These are phyloP conservation scores for Acanthamoeba lugdunensis DNA, from an alignment of 208 protist species.

Conservation along the genomic window DNA sequence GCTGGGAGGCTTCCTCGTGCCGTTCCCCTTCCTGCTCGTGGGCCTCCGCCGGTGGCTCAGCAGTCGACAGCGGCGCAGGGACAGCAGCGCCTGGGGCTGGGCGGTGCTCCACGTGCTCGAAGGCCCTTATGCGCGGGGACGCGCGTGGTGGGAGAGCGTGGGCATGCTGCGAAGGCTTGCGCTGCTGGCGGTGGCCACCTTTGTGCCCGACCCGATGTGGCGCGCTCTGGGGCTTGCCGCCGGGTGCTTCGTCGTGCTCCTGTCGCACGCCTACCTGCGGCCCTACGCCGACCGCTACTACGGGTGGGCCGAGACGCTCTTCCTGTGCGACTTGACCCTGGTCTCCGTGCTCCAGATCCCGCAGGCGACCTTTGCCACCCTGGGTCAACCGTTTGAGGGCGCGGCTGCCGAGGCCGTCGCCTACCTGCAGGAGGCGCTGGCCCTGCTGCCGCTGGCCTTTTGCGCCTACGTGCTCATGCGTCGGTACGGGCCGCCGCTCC, in stretches of 20 bases:
- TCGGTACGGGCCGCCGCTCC: neutral
- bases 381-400: neutral
- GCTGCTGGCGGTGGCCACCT: conserved; percentile 7
- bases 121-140: neutral
- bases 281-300: neutral
- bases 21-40: no score
- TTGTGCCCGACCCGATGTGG: conserved; percentile 29
- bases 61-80: no score
- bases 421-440: neutral
- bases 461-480: conserved; percentile 16
- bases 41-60: no score
- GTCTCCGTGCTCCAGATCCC: conserved; percentile 11
- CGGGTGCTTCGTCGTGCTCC: neutral
- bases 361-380: neutral
- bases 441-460: conserved; percentile 12
- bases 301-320: neutral
- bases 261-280: neutral
- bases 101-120: neutral
- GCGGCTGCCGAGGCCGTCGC: neutral
- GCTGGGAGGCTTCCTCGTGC: neutral
- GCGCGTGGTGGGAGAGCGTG: conserved; percentile 17
- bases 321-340: neutral
- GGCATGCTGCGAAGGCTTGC: neutral
- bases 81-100: neutral
- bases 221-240: neutral